Conservation (phyloP, 2,329 filamentous ascomycete genomes). For the Domatiomyces catenatus region DNA sequence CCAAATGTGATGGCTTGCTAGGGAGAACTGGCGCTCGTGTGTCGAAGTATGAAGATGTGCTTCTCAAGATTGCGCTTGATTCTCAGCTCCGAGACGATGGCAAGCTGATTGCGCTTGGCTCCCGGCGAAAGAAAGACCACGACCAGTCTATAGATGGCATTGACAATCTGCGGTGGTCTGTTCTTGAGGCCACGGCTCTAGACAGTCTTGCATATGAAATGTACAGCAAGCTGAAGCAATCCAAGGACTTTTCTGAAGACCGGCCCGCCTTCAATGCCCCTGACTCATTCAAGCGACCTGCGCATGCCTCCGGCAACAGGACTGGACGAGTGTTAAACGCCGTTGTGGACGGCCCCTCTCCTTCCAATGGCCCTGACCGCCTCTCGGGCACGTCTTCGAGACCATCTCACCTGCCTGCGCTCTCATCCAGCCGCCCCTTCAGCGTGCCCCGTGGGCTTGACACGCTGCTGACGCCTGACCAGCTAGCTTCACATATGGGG, state of each 20-base stretch:
- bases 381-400: neutral
- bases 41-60: neutral
- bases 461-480: too few species aligned
- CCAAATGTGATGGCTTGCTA: conserved; percentile 45
- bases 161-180: conserved; percentile 47
- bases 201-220: conserved; percentile 25
- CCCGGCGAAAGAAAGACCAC: conserved; percentile 44
- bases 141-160: conserved; percentile 33
- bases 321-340: neutral
- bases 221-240: neutral
- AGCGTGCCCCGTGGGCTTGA: too few species aligned
- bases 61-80: neutral
- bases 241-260: neutral
- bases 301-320: neutral
- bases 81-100: conserved; percentile 17
- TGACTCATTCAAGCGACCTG: conserved; percentile 5
- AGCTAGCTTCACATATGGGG: too few species aligned
- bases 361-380: neutral
- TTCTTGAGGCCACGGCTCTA: conserved; percentile 46
- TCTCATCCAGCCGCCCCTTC: neutral
- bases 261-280: conserved; percentile 1
- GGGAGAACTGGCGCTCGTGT: neutral
- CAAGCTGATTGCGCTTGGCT: conserved; percentile 15
- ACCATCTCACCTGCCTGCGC: neutral
- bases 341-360: neutral